Evolutionary conservation across 495 filamentous ascomycete genomes (phyloP).

Genomic region (Viridothelium virens): DNA sequence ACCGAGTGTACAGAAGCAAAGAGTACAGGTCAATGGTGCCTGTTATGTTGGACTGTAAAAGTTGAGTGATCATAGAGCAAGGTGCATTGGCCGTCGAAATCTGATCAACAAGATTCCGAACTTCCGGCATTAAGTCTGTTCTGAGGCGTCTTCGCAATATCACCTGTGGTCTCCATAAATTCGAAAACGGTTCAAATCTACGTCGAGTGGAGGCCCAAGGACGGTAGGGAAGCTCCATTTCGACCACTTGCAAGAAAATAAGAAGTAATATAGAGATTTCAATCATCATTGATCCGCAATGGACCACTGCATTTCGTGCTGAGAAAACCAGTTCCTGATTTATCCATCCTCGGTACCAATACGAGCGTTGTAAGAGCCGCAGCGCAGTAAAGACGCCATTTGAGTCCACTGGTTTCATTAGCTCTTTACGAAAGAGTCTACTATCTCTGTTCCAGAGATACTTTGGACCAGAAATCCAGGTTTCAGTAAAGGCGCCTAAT

Average conservation of each 20-base stretch:
- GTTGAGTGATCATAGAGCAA: not conserved
- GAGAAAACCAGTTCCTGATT: not conserved
- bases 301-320: not conserved
- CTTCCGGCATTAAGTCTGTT: not conserved
- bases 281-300: not conserved
- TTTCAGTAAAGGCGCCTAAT: not conserved
- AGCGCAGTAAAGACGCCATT: not conserved
- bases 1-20: not conserved
- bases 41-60: not conserved
- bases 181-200: not conserved
- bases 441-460: not conserved
- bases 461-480: not conserved
- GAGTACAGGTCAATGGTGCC: not conserved
- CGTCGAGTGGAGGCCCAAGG: not conserved
- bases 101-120: not conserved
- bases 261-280: not conserved
- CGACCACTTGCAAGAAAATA: not conserved
- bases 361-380: not conserved
- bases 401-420: not conserved
- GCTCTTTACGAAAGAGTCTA: not conserved
- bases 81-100: not conserved
- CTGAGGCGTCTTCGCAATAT: not conserved
- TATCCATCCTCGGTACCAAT: not conserved
- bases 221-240: not conserved
- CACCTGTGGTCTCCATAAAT: not conserved